Evolutionary conservation across 2,329 filamentous ascomycete genomes (phyloP), one percentile per base, ranked within the genome.

Genomic region (Scytalidium lignicola): DNA sequence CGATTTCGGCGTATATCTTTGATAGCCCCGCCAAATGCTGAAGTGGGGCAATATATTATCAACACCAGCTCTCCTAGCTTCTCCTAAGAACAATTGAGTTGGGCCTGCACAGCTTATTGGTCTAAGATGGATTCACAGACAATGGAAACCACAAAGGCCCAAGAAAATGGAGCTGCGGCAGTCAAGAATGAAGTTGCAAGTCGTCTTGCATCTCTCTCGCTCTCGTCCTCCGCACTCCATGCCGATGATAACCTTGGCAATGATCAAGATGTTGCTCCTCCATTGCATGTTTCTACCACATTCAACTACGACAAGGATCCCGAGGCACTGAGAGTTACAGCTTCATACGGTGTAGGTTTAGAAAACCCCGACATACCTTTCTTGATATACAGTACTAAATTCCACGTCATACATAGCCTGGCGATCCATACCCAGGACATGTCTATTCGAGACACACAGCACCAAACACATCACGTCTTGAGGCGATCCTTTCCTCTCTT

Each of bases 221-320:
- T 87, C 44, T 79, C 88, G 7, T 89, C 90, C 5, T 77, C 80
- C 49, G 80, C 86, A n/a, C 74, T 95, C 55, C 90, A 95, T 66
- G 88, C 86, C 54, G 90, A 95, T 62, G 85, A 95, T 70, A 75
- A 74, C 59, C 77, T 93, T 60, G 88, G 89, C 67, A 70, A 75
- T 28, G 80, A 87, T 58, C 76, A 82, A 45, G 90, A 93, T 64
- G 86, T 97, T 48, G 90, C 92, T 12, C 92, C 93, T 51, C 83
- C 92, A 3, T 76, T 97, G 63, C 92, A 97, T 66, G 82, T 95
- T 55, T 90, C 90, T 53, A 96, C 92, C 12, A 97, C 90, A 15
- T 97, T 90, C 69, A 83, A 89, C 58, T 97, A 96, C 67, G 74
- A 76, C 22, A 69, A 74, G 47, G 78, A 96, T 64, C 88, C 90